These are phyloP conservation scores for Tuctoria greenei DNA, from an alignment of 176 grass and related monocot species.

Conservation along the genomic window DNA sequence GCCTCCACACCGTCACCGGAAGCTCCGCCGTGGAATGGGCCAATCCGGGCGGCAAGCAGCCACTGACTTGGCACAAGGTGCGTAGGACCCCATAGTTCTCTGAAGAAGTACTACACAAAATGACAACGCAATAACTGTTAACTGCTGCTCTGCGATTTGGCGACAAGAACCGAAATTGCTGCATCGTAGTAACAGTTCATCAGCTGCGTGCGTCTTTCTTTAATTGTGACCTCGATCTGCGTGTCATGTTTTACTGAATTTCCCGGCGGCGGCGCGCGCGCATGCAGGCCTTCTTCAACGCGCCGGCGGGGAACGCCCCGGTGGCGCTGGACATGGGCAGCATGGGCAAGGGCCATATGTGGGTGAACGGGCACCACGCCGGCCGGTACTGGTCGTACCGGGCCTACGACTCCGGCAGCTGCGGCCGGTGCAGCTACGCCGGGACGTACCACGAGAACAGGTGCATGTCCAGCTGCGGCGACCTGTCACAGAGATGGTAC, in stretches of 20 bases:
- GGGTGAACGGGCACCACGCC: constrained; percentile 80
- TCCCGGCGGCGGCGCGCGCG: background rate
- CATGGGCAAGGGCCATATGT: constrained; percentile 94
- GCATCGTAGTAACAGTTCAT: background rate
- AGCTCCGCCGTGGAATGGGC: constrained; percentile 82
- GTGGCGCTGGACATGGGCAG: constrained; percentile 92
- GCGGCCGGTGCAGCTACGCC: constrained; percentile 65
- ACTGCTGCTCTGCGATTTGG: background rate
- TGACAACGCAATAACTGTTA: background rate
- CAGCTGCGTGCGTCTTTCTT: background rate
- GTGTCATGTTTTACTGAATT: background rate
- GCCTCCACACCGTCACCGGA: constrained; percentile 55
- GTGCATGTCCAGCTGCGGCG: constrained; percentile 68
- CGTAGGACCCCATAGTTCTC: background rate
- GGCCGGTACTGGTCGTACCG: constrained; percentile 87
- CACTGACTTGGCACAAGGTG: constrained; percentile 97
- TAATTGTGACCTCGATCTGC: background rate
- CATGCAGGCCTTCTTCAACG: constrained; percentile 76
- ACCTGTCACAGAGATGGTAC: constrained; percentile 80
- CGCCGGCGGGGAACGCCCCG: constrained; percentile 64
- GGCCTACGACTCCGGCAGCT: constrained; percentile 54
- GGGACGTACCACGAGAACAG: constrained; percentile 65
- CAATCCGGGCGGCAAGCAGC: constrained; percentile 40
- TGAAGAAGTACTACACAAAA: background rate
- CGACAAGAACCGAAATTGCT: background rate